Conservation (phyloP, 352 stramenopile genomes). For the Globisporangium parvum region DNA sequence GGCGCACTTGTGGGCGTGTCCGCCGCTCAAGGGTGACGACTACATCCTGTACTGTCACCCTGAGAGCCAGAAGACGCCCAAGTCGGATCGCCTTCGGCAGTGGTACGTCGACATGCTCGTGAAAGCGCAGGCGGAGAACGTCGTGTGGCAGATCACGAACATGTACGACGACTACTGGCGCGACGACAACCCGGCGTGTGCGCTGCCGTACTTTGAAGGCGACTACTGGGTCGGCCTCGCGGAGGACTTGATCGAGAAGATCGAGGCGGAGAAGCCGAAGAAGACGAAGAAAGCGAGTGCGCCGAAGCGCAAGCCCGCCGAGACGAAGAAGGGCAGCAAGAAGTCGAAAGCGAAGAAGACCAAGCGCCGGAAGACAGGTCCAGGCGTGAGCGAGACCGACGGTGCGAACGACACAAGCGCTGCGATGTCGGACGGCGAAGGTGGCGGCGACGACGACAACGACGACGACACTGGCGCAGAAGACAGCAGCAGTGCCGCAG, state of each 20-base stretch:
- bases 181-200: constrained; percentile 79
- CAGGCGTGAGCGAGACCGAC: constrained; percentile 29
- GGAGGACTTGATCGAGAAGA: constrained; percentile 87
- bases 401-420: constrained; percentile 24
- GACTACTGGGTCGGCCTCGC: constrained; percentile 86
- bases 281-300: constrained; percentile 55
- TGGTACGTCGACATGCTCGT: constrained; percentile 93
- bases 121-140: constrained; percentile 79
- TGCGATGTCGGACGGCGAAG: constrained; percentile 34
- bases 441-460: constrained; percentile 26
- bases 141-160: constrained; percentile 94
- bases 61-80: constrained; percentile 98
- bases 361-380: constrained; percentile 54
- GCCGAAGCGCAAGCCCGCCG: constrained; percentile 56
- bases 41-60: constrained; percentile 99
- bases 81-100: constrained; percentile 95
- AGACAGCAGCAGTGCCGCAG: constrained; percentile 6
- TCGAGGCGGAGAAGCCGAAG: constrained; percentile 82
- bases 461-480: constrained; percentile 22
- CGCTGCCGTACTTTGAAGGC: constrained; percentile 81
- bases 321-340: constrained; percentile 61
- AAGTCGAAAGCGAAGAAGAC: constrained; percentile 80
- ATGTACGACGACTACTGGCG: constrained; percentile 96
- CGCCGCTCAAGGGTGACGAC: constrained; percentile 98
- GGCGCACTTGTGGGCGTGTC: constrained; percentile 99